Percentiles rank a stretch among this genome's conserved stretches.
These are phyloP conservation scores for Sugiyamaella pinicola DNA, from an alignment of 1,139 yeast genomes.

Conservation along the genomic window DNA sequence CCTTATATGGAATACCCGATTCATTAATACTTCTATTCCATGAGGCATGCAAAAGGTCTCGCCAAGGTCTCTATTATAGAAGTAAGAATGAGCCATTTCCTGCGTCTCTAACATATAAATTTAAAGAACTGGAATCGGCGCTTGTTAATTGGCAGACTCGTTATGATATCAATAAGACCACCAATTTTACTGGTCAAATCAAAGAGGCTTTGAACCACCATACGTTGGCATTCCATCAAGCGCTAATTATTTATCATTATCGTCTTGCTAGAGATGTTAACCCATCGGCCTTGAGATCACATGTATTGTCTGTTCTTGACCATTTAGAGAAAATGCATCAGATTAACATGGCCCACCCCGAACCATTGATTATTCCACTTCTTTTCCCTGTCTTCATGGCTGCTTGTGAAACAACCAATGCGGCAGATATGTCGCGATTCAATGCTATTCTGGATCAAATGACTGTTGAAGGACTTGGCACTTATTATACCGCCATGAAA, in stretches of 20 bases:
- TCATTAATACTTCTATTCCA: conserved; percentile 69
- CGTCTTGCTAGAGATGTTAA: conserved; percentile 61
- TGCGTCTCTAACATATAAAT: conserved; percentile 49
- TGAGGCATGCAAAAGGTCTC: conserved; percentile 50
- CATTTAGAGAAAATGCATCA: conserved; percentile 67
- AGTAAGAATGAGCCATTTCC: conserved; percentile 43
- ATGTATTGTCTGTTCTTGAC: conserved; percentile 61
- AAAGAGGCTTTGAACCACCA: conserved; percentile 81
- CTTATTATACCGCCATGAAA: conserved; percentile 84
- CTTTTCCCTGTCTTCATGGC: conserved; percentile 92
- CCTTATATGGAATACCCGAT: conserved; percentile 82
- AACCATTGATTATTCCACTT: conserved; percentile 68
- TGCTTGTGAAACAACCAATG: conserved; percentile 70
- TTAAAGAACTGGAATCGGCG: conserved; percentile 53
- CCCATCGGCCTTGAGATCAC: conserved; percentile 57
- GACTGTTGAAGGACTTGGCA: conserved; percentile 73
- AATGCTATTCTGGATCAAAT: conserved; percentile 81
- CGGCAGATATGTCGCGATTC: conserved; percentile 63
- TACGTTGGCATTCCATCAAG: conserved; percentile 76
- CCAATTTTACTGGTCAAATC: conserved; percentile 35
- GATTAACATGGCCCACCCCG: conserved; percentile 51
- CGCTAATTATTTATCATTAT: conserved; percentile 72
- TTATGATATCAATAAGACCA: conserved; percentile 35
- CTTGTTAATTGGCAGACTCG: conserved; percentile 62
- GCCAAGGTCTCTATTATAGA: conserved; percentile 59